phyloP scores from a whole-genome alignment of 306 rosid genomes.

The Pyrus betulifolia region DNA sequence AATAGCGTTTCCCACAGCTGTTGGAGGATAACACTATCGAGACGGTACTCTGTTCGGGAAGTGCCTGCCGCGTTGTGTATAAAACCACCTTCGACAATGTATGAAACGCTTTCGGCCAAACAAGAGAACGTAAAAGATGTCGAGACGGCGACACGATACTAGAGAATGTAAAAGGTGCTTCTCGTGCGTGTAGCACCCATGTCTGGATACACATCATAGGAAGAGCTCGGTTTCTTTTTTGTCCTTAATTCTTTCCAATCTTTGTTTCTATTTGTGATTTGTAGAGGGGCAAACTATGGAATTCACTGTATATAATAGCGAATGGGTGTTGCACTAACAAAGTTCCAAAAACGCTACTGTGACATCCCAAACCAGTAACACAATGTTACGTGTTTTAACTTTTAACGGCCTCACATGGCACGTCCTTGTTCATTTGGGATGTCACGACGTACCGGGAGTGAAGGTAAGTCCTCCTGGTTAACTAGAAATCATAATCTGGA shows the following conservation, averaged over 20 bases:
- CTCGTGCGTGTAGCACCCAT: no score
- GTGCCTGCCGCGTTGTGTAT: background rate
- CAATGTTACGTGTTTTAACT: background rate
- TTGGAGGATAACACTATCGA: background rate
- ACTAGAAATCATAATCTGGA: background rate
- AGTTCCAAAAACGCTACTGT: no score
- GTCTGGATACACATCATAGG: background rate
- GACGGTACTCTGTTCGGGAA: background rate
- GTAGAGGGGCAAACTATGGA: conserved; percentile 1
- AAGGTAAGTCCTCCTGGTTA: no score
- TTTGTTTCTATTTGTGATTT: background rate
- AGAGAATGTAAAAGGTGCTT: no score
- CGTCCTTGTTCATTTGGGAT: background rate
- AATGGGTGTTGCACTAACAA: no score
- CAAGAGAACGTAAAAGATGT: background rate
- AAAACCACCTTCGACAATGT: conserved; percentile 9
- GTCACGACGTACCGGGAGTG: no score
- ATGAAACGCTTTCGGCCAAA: background rate
- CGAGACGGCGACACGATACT: background rate
- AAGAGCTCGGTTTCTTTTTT: background rate
- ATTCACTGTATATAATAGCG: background rate
- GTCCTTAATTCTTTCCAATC: background rate
- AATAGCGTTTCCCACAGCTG: background rate
- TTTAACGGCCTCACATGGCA: background rate
- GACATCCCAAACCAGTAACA: background rate